These are phyloP conservation scores for Pyrenochaeta sp. DNA, from an alignment of 2,329 filamentous ascomycete species.

Conservation along the genomic window DNA sequence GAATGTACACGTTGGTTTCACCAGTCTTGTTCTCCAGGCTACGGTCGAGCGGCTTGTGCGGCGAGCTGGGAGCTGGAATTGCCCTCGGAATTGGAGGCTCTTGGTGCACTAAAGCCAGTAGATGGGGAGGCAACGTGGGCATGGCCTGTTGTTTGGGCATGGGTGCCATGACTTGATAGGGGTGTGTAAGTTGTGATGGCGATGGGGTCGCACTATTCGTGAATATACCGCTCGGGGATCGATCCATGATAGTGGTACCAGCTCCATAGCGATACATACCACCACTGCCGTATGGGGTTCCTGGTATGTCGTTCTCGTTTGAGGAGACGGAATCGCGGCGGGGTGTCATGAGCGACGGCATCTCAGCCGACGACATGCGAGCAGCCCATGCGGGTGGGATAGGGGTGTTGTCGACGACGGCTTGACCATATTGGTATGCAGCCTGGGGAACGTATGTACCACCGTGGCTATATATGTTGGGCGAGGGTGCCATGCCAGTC, in stretches of 20 bases:
- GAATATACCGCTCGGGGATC: constrained; percentile 59
- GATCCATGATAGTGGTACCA: constrained; percentile 58
- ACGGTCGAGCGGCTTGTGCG: constrained; percentile 89
- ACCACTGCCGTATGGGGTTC: constrained; percentile 56
- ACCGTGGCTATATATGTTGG: constrained; percentile 57
- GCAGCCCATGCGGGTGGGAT: constrained; percentile 57
- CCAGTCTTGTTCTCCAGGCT: constrained; percentile 93
- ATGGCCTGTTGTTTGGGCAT: constrained; percentile 49
- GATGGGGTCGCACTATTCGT: constrained; percentile 59
- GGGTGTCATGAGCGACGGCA: constrained; percentile 61
- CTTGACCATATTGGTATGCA: constrained; percentile 55
- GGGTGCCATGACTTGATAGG: constrained; percentile 54
- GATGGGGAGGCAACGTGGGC: constrained; percentile 54
- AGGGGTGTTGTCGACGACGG: constrained; percentile 56
- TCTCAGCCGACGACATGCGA: constrained; percentile 56
- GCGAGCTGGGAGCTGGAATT: constrained; percentile 87
- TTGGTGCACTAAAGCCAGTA: constrained; percentile 63
- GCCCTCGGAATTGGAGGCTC: constrained; percentile 87
- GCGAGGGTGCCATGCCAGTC: constrained; percentile 40
- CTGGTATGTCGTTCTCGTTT: constrained; percentile 61
- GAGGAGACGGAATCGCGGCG: constrained; percentile 62
- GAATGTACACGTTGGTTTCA: constrained; percentile 98
- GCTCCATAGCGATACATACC: constrained; percentile 56
- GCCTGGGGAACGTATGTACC: constrained; percentile 55
- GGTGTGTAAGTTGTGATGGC: constrained; percentile 56